Percentiles rank a stretch among this genome's conserved stretches.
Conservation (phyloP, 441 rosid species). For the Gossypium schwendimanii region DNA sequence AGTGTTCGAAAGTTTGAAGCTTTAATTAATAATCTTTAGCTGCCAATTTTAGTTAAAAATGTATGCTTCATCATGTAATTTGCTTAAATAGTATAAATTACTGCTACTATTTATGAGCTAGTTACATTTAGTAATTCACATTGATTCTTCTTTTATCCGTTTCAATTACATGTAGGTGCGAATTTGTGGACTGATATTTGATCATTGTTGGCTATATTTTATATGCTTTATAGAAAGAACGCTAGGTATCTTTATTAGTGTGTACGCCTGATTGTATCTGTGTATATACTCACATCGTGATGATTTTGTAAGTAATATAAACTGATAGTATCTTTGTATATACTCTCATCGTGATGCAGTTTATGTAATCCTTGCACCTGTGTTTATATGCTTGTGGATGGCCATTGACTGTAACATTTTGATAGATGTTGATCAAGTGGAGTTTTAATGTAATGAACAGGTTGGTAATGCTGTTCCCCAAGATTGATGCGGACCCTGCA, state of each 20-base stretch:
- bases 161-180: background rate
- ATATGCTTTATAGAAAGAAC: background rate
- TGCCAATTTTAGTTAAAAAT: background rate
- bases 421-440: background rate
- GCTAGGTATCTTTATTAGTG: background rate
- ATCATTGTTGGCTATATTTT: background rate
- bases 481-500: slow-evolving; percentile 68
- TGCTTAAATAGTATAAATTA: background rate
- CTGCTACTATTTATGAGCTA: background rate
- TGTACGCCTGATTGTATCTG: background rate
- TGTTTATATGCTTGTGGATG: background rate
- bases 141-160: background rate
- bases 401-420: background rate
- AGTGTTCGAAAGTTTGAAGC: background rate
- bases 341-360: background rate
- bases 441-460: slow-evolving; percentile 28
- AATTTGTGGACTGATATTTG: background rate
- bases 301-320: background rate
- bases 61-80: background rate
- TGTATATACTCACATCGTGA: background rate
- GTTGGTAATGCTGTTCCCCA: slow-evolving; percentile 76
- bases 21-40: background rate
- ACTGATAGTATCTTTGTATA: background rate
- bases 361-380: background rate
- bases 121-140: background rate